Percentiles rank a stretch among this genome's conserved stretches.
phyloP scores from a whole-genome alignment of 306 rosid genomes.

The Trichosanthes truncata region DNA sequence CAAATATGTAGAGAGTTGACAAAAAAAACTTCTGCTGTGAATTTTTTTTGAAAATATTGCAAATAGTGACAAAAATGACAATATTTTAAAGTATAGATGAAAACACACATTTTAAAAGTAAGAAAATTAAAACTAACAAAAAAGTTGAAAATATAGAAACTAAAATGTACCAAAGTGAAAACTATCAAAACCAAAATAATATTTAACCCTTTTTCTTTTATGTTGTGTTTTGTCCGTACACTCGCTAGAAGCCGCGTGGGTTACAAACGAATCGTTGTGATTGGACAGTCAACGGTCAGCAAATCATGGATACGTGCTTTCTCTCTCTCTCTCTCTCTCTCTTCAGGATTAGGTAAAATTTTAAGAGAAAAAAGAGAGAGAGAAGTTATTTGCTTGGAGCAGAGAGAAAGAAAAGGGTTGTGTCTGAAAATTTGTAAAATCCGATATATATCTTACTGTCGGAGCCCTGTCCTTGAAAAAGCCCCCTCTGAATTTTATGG shows the following conservation, averaged over 20 bases:
- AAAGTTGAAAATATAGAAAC: too few relatives aligned
- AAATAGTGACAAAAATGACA: too few relatives aligned
- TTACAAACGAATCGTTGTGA: background rate
- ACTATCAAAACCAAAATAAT: too few relatives aligned
- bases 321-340: background rate
- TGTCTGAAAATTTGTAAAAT: slow-evolving; percentile 8
- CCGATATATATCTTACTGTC: slow-evolving; percentile 6
- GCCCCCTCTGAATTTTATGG: background rate
- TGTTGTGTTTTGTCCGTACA: background rate
- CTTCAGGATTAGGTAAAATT: background rate
- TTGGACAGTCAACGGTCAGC: slow-evolving; percentile 7
- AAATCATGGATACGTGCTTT: background rate
- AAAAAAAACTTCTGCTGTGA: too few relatives aligned
- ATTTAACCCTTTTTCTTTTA: too few relatives aligned
- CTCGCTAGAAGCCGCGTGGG: background rate
- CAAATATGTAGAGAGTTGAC: too few relatives aligned
- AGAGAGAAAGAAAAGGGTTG: background rate
- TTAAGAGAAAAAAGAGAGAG: background rate
- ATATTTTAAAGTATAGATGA: too few relatives aligned
- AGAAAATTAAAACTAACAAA: too few relatives aligned
- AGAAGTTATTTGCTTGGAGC: background rate
- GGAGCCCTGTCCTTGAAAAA: background rate
- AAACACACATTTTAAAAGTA: too few relatives aligned
- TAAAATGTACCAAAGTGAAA: too few relatives aligned
- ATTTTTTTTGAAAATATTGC: too few relatives aligned